Evolutionary conservation across 495 filamentous ascomycete genomes (phyloP).

Genomic region (Thozetella sp.): DNA sequence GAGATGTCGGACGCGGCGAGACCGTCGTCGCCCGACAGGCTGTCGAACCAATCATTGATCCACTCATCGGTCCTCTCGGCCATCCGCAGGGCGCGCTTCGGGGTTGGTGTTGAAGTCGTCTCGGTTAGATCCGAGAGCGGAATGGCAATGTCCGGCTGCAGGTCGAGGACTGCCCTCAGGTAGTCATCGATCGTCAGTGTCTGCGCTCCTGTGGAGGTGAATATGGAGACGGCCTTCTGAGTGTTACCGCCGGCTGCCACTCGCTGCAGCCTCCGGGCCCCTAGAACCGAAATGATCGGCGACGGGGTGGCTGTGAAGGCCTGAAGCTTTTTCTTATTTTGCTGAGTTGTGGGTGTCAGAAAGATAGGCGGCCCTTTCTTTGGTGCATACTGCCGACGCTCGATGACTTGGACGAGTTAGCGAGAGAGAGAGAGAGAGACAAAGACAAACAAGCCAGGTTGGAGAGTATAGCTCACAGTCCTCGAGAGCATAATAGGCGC

Average conservation of each 20-base stretch:
- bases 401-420: slow-evolving; percentile 67
- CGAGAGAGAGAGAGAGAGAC: slow-evolving; percentile 15
- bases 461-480: slow-evolving; percentile 91
- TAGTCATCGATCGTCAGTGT: slow-evolving; percentile 69
- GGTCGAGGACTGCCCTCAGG: slow-evolving; percentile 54
- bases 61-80: slow-evolving; percentile 82
- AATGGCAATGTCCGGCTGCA: slow-evolving; percentile 81
- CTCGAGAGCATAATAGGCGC: slow-evolving; percentile 83
- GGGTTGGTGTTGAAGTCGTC: slow-evolving; percentile 52
- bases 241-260: slow-evolving; percentile 77
- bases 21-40: slow-evolving; percentile 49
- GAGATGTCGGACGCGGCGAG: slow-evolving; percentile 29
- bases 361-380: slow-evolving; percentile 39
- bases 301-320: slow-evolving; percentile 68
- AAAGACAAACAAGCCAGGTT: neutral
- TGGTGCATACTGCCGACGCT: slow-evolving; percentile 56
- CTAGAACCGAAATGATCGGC: slow-evolving; percentile 67
- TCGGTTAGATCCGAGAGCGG: slow-evolving; percentile 76
- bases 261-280: slow-evolving; percentile 74
- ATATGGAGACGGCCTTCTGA: slow-evolving; percentile 69
- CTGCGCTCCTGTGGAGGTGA: slow-evolving; percentile 83
- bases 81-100: slow-evolving; percentile 79
- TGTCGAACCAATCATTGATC: slow-evolving; percentile 70
- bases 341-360: slow-evolving; percentile 26
- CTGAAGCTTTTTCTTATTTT: slow-evolving; percentile 58